Evolutionary conservation across 208 protist species (phyloP), one percentile per base, ranked within the genome.

Genomic region (Porcisia hertigi): DNA sequence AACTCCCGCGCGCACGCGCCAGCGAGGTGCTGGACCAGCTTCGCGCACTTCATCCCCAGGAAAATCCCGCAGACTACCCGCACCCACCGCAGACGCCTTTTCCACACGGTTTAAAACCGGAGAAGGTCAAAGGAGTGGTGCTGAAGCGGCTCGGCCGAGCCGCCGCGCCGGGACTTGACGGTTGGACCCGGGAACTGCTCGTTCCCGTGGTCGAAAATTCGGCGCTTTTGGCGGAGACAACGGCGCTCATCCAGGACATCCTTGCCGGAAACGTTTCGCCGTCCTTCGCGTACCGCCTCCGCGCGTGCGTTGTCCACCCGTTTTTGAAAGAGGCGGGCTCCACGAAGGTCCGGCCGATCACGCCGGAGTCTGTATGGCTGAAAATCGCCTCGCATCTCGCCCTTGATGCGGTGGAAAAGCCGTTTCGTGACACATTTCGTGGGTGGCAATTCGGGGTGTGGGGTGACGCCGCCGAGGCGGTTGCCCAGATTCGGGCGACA

Each of bases 151-250:
- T 84, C 30, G 53, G 67, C 30, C 75, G 80, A 18, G 75, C 52
- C 12, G 14, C 74, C 45, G 75, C 80, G 9, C 80, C 75, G 18
- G 75, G 70, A 0, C 45, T 84, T 2, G 81, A 85, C 69, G 75
- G 81, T 4, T 85, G 81, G 81, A 85, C 81, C 0, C 69, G 81
- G 0, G 76, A 85, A 59, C 63, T 78, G 5, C 55, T 85, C 20
- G 41, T 75, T 20, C 81, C 76, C 30, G 47, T 85, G 12, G 69
- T 73, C 49, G 66, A 78, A 54, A 43, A 76, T 39, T 9, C 63
- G 39, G 71, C 23, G 0, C 45, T 76, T 1, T 41, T 79, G 67
- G 14, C 3, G 23, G 79, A 87, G 34, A 14, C 82, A 12, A 73
- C 83, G 0, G 53, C 75, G 3, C 34, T 81, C 0, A 20, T 82